These are phyloP conservation scores for Gynochthodes officinalis DNA, from an alignment of 257 asterid species.

Conservation along the genomic window DNA sequence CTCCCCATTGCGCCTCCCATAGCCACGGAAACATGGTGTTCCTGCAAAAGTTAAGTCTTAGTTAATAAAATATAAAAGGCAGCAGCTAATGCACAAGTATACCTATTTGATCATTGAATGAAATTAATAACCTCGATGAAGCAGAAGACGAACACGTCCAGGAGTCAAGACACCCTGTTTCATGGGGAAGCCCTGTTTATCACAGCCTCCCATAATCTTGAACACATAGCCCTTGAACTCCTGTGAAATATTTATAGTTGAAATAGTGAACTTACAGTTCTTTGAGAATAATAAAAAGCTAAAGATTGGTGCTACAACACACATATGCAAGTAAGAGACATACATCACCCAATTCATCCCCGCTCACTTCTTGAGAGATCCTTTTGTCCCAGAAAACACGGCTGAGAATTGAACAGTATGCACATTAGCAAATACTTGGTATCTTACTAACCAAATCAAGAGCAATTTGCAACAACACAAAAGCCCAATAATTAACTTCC, in stretches of 20 bases:
- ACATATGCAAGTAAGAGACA: background rate
- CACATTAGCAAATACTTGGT: background rate
- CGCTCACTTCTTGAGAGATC: slow-evolving; percentile 53
- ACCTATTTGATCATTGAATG: background rate
- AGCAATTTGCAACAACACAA: background rate
- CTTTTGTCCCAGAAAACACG: slow-evolving; percentile 53
- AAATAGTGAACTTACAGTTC: background rate
- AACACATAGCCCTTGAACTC: slow-evolving; percentile 54
- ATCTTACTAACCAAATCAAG: background rate
- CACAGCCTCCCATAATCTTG: slow-evolving; percentile 64
- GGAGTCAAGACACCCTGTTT: slow-evolving; percentile 59
- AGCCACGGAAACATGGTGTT: slow-evolving; percentile 70
- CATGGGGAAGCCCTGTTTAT: slow-evolving; percentile 61
- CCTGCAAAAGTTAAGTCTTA: slow-evolving; percentile 31
- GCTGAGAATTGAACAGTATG: slow-evolving; percentile 17
- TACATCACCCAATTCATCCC: slow-evolving; percentile 57
- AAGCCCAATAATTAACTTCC: background rate
- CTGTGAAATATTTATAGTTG: slow-evolving; percentile 14
- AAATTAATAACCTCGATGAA: slow-evolving; percentile 33
- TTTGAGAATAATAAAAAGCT: background rate
- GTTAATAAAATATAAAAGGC: background rate
- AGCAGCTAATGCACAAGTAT: background rate
- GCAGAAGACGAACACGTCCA: slow-evolving; percentile 48
- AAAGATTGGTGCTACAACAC: too few species aligned
- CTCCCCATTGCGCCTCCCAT: slow-evolving; percentile 72